Base-by-base conservation (phyloP, 306 rosid genomes). In the Mucuna pruriens region DNA sequence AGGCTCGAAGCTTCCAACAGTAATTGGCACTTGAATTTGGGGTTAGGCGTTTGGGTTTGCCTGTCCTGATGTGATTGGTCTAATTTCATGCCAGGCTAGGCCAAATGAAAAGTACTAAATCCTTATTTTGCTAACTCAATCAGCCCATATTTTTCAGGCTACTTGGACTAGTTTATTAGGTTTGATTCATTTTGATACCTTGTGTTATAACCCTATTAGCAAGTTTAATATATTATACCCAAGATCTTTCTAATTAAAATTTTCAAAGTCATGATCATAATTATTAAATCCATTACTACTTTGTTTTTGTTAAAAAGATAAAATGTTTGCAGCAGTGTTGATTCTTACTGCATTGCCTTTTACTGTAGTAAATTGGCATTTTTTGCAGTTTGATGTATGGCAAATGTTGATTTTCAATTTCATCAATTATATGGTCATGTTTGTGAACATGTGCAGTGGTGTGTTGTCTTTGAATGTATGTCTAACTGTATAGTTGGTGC, bases 401-500 rank as follows among this genome's bases (percentile, higher is more conserved):
- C 9, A 78, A 55, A 65, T 57, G 78, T 38, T 72, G 61, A 33
- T 62, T 76, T 72, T 46, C 55, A 71, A 16, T 19, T 46, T 71
- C n/a, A 31, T 80, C 19, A 22, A 40, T 71, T 80, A 66, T 42
- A 19, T 46, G 29, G 51, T 55, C 26, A 42, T 44, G 45, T 75
- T 44, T 49, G 26, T 51, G 39, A 66, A 5, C 79, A 16, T n/a
- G 36, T 75, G 42, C 63, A 48, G 49, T 48, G 17, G 31, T 40
- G 10, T 52, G 17, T 66, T 36, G 34, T 79, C 45, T 39, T 76
- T 9, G 76, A 51, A 39, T 61, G 71, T 60, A 63, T 42, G 60
- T 38, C 76, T 89, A 74, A 86, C 66, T 25, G 48, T 77, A 34
- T 82, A 31, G 64, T 82, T 87, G 78, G 51, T 86, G 54, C 77